These are phyloP conservation scores for Cocos nucifera DNA, from an alignment of 176 grass and related monocot genomes.

Conservation along the genomic window DNA sequence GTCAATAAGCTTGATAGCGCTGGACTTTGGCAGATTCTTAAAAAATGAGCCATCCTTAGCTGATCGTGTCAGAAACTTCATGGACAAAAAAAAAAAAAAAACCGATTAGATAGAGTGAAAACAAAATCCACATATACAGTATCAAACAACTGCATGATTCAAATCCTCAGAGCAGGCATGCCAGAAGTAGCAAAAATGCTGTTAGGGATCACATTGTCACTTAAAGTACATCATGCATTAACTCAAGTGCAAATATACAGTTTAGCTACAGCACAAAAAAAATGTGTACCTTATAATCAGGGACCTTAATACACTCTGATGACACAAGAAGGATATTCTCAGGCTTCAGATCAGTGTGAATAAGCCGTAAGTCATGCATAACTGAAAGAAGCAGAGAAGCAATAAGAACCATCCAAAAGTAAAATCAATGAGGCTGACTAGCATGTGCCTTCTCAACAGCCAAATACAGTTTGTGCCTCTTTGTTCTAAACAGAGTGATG, in stretches of 20 bases:
- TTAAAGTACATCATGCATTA: too few species aligned
- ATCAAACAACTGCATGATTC: too few species aligned
- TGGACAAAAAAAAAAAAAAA: slow-evolving; percentile 16
- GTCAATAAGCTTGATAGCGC: slow-evolving; percentile 93
- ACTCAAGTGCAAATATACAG: too few species aligned
- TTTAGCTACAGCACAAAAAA: background rate
- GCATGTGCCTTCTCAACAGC: background rate
- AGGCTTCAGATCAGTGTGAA: slow-evolving; percentile 97
- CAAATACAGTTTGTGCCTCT: background rate
- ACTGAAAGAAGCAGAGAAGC: slow-evolving; percentile 28
- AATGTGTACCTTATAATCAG: slow-evolving; percentile 68
- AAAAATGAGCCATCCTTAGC: slow-evolving; percentile 69
- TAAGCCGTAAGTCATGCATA: slow-evolving; percentile 94
- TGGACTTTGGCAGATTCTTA: slow-evolving; percentile 88
- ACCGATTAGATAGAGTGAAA: slow-evolving; percentile 8
- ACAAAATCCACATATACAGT: background rate
- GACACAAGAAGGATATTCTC: slow-evolving; percentile 99
- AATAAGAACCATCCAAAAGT: background rate
- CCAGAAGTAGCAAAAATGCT: too few species aligned
- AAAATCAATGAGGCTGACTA: background rate
- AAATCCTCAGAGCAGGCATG: too few species aligned
- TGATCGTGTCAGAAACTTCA: slow-evolving; percentile 54
- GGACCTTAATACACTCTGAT: slow-evolving; percentile 57
- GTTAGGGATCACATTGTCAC: too few species aligned
- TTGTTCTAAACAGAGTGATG: too few species aligned